A percentile compares a stretch with the other conserved stretches of the same genome.
phyloP scores from a whole-genome alignment of 2,329 filamentous ascomycete species.

The Orbilia quercus region DNA sequence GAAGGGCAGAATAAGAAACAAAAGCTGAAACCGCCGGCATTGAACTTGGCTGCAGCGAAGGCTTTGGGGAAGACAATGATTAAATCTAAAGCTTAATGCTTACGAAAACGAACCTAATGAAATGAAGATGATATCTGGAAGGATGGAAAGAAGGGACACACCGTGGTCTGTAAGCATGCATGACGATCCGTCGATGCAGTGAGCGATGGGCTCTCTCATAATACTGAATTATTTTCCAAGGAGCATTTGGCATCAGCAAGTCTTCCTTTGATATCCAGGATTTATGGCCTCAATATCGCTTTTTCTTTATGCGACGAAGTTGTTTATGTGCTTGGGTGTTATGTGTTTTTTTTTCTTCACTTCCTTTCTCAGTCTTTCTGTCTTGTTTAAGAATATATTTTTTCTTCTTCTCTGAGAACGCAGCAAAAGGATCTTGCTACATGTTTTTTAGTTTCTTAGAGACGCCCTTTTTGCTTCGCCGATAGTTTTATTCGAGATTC shows the following conservation, averaged over 20 bases:
- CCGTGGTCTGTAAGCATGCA: neutral
- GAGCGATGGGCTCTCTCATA: neutral
- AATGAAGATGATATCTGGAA: neutral
- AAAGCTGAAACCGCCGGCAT: slow-evolving; percentile 6
- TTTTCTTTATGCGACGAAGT: neutral
- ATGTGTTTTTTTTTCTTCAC: neutral
- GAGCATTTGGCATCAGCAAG: neutral
- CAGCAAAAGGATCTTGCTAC: slow-evolving; percentile 23
- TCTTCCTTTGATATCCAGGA: neutral
- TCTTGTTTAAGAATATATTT: neutral
- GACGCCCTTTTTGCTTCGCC: slow-evolving; percentile 4
- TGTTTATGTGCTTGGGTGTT: neutral
- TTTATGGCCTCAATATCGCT: neutral
- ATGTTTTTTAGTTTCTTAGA: slow-evolving; percentile 11
- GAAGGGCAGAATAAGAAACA: neutral
- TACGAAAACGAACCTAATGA: slow-evolving; percentile 9
- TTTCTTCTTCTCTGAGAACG: slow-evolving; percentile 14
- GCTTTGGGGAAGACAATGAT: slow-evolving; percentile 4
- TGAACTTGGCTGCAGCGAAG: neutral
- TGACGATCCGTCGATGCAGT: neutral
- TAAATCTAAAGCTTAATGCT: slow-evolving; percentile 5
- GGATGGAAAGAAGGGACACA: neutral
- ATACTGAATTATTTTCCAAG: neutral
- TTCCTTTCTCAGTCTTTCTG: neutral
- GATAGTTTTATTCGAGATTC: slow-evolving; percentile 8